These are phyloP conservation scores for Nemania sp. DNA, from an alignment of 2,329 filamentous ascomycete species.

Conservation along the genomic window DNA sequence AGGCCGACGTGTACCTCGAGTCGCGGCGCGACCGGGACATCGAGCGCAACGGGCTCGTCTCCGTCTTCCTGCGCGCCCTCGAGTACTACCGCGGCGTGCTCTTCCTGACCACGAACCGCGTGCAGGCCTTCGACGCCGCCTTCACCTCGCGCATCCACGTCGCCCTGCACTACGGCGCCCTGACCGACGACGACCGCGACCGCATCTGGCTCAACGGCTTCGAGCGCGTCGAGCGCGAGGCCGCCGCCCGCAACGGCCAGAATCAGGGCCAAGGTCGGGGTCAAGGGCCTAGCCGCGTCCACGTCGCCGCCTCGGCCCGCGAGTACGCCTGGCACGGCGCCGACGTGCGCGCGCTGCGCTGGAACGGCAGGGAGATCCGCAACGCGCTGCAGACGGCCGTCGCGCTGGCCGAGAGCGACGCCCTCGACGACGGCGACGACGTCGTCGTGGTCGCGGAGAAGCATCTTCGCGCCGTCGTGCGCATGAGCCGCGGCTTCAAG, in stretches of 20 bases:
- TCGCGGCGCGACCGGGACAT: conserved; percentile 51
- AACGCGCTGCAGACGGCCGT: conserved; percentile 43
- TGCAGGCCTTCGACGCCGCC: conserved; percentile 53
- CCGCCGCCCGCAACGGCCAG: conserved; percentile 29
- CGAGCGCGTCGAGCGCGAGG: conserved; percentile 50
- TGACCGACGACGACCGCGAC: conserved; percentile 48
- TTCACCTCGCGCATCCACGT: conserved; percentile 56
- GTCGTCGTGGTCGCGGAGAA: conserved; percentile 41
- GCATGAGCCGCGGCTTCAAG: conserved; percentile 47
- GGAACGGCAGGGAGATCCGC: conserved; percentile 44
- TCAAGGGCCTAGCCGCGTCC: conserved; percentile 34
- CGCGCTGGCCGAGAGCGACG: conserved; percentile 38
- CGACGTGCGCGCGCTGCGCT: conserved; percentile 46
- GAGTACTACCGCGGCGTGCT: conserved; percentile 57
- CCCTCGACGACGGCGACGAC: conserved; percentile 37
- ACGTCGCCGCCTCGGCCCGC: conserved; percentile 45
- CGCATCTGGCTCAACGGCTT: conserved; percentile 53
- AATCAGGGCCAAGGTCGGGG: too few relatives aligned
- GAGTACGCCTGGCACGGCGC: conserved; percentile 46
- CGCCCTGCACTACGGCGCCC: conserved; percentile 50
- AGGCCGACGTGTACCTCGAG: conserved; percentile 65
- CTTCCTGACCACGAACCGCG: conserved; percentile 57
- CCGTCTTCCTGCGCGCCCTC: conserved; percentile 54
- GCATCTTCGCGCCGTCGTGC: conserved; percentile 44
- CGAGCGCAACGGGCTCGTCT: conserved; percentile 53